phyloP scores from a whole-genome alignment of 257 asterid genomes.

The Gentiana dahurica region DNA sequence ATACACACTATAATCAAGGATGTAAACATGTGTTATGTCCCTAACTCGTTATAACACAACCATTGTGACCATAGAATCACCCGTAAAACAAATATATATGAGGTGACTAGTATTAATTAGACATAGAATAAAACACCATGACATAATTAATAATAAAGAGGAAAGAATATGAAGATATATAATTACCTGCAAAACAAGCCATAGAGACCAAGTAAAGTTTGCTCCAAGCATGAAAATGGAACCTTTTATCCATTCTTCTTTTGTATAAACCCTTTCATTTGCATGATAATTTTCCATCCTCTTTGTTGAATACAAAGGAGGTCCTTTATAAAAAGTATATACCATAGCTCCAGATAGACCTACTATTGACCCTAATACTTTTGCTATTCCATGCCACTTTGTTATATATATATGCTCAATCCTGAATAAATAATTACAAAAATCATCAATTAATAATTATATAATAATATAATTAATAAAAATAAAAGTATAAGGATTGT shows the following conservation, averaged over 20 bases:
- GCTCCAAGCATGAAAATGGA: slow-evolving; percentile 37
- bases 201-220: slow-evolving; percentile 33
- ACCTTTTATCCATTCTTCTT: slow-evolving; percentile 56
- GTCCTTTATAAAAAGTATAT: slow-evolving; percentile 51
- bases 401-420: slow-evolving; percentile 33
- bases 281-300: slow-evolving; percentile 7
- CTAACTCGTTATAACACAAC: no score
- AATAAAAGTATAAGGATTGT: no score
- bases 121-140: no score
- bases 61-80: no score
- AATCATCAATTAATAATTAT: not conserved
- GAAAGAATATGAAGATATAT: no score
- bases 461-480: no score
- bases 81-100: no score
- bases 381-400: slow-evolving; percentile 42
- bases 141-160: no score
- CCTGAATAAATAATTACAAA: slow-evolving; percentile 15
- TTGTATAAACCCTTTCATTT: slow-evolving; percentile 9
- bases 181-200: slow-evolving; percentile 58
- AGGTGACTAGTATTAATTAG: no score
- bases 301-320: slow-evolving; percentile 19
- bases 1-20: no score
- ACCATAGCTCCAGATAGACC: slow-evolving; percentile 44
- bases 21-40: no score
- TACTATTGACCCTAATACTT: slow-evolving; percentile 34